Conservation (phyloP, 768 basidiomycete genomes). For the Boletus subparvulus region DNA sequence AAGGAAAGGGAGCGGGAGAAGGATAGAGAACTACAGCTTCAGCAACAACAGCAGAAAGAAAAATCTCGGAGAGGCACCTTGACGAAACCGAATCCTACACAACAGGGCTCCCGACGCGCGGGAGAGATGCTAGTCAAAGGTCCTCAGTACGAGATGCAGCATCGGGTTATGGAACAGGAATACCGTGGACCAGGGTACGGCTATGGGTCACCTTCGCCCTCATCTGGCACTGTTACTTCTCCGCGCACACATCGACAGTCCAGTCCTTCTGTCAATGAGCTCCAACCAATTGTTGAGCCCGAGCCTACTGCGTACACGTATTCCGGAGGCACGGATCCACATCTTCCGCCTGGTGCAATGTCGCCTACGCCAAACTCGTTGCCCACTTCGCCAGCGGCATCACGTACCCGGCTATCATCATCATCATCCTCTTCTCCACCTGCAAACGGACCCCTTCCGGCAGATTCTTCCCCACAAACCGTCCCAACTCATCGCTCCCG, state of each 20-base stretch:
- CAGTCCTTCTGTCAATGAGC: slow-evolving; percentile 27
- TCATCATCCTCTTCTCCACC: slow-evolving; percentile 39
- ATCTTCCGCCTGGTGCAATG: slow-evolving; percentile 64
- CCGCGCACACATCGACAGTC: slow-evolving; percentile 27
- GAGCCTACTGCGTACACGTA: slow-evolving; percentile 29
- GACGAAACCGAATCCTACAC: slow-evolving; percentile 59
- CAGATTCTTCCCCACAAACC: slow-evolving; percentile 27
- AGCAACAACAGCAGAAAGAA: slow-evolving; percentile 42
- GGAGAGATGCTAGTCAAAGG: slow-evolving; percentile 87
- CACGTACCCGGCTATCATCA: slow-evolving; percentile 28
- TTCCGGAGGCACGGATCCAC: slow-evolving; percentile 33
- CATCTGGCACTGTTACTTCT: slow-evolving; percentile 22
- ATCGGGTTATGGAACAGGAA: slow-evolving; percentile 90
- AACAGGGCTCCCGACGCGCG: slow-evolving; percentile 52
- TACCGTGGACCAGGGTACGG: slow-evolving; percentile 45
- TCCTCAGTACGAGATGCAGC: slow-evolving; percentile 93
- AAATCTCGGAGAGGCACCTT: slow-evolving; percentile 50
- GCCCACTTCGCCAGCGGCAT: slow-evolving; percentile 20
- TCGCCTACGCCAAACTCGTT: slow-evolving; percentile 31
- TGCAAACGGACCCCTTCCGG: slow-evolving; percentile 17
- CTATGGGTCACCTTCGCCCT: slow-evolving; percentile 26
- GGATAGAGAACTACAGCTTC: slow-evolving; percentile 32
- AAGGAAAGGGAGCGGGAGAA: slow-evolving; percentile 21
- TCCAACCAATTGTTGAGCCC: slow-evolving; percentile 29
- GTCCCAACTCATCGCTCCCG: slow-evolving; percentile 44